Base-by-base conservation (phyloP, 176 grass and related monocot species). In the Metroxylon sagu region DNA sequence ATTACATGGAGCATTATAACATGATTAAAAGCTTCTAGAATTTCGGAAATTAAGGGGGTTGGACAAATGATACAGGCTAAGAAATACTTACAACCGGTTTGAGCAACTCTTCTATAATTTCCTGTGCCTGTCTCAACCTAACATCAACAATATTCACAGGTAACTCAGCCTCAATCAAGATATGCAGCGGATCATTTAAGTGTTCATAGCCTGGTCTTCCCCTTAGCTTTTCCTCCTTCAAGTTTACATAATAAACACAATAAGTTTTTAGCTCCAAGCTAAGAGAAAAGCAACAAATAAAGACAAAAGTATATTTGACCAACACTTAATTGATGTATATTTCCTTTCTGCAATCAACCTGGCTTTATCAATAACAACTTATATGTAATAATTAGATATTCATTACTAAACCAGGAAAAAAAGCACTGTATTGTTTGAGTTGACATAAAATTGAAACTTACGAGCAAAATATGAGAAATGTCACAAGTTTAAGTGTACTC, bases 141-240 rank as follows among this genome's bases (percentile, higher is more conserved):
- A 76, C 31, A 66, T 98, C 84, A 35, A 98, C 85, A 25, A 85
- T 76, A 85, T 85, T 88, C 54, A 79, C 81, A 75, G 87, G 93
- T 60, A 98, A 78, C 73, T 98, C 87, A 3, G 93, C 93, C 83
- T 98, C 93, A 28, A 98, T 85, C 73, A 98, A 77, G 66, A 98
- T 98, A 76, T 92, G 87, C 55, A 98, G 69, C 19, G 93, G 93
- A 29, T 98, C 93, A 62, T 87, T 77, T 65, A 98, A 83, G 72
- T 98, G 93, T 72, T 98, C 84, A 25, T 92, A 98, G 21, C 87
- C 87, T 57, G 84, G 76, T 64, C 87, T 90, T 39, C 93, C 93
- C 79, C 78, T 91, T 29, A 98, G 63, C 75, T 92, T 85, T 50
- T 98, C 87, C 84, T 98, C 93, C 93, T 98, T 62, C 27, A 53